These are phyloP conservation scores for Neoboletus subvelutipes DNA, from an alignment of 768 basidiomycete genomes.

Conservation along the genomic window DNA sequence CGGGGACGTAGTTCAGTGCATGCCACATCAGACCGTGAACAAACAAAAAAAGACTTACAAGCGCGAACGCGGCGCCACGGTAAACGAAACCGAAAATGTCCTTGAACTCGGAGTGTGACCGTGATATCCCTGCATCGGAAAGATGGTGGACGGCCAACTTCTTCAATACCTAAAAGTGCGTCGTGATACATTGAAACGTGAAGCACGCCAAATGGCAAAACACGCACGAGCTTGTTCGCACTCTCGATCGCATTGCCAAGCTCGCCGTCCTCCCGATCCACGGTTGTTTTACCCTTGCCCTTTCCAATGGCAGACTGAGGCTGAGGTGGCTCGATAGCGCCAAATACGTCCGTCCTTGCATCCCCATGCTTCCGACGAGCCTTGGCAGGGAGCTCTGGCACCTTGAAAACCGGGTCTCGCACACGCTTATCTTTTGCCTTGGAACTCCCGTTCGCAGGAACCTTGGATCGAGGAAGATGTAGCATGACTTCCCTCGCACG, in stretches of 20 bases:
- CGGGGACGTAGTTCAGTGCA: not conserved
- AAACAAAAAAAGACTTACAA: conserved; percentile 32
- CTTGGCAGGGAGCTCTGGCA: conserved; percentile 45
- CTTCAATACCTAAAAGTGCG: conserved; percentile 38
- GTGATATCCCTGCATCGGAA: conserved; percentile 31
- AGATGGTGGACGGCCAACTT: conserved; percentile 36
- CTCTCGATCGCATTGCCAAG: conserved; percentile 44
- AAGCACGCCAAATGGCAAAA: not conserved
- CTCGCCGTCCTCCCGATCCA: conserved; percentile 27
- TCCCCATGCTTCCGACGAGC: conserved; percentile 18
- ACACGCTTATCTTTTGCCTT: conserved; percentile 5
- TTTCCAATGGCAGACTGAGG: conserved; percentile 29
- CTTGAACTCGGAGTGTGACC: conserved; percentile 40
- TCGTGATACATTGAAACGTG: not conserved
- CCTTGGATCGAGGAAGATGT: conserved; percentile 33
- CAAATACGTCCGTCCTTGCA: conserved; percentile 33
- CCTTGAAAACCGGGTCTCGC: conserved; percentile 38
- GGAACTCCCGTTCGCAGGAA: conserved; percentile 1
- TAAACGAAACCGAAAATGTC: conserved; percentile 42
- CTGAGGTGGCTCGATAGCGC: conserved; percentile 21
- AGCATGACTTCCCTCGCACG: conserved; percentile 40
- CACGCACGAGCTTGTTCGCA: conserved; percentile 59
- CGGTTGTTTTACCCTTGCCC: conserved; percentile 37
- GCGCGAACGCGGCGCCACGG: conserved; percentile 40
- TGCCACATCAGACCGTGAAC: not conserved